These are phyloP conservation scores for Talaromyces islandicus DNA, from an alignment of 2,329 filamentous ascomycete species.

Conservation along the genomic window DNA sequence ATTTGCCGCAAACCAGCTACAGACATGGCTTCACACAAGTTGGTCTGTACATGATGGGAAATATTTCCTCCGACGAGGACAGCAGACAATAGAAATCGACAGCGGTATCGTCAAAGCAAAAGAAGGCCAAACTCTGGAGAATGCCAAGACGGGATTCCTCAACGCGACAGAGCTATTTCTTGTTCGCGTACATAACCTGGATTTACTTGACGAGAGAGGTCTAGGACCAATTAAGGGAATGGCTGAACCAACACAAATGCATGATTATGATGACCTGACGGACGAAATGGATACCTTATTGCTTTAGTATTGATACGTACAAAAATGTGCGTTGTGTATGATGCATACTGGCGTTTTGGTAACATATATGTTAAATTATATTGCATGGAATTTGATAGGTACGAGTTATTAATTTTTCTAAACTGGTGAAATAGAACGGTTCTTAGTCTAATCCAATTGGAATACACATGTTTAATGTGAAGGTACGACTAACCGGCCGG, in stretches of 20 bases:
- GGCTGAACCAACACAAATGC: not conserved
- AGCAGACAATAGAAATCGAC: conserved; percentile 39
- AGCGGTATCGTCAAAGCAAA: conserved; percentile 25
- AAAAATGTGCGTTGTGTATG: not conserved
- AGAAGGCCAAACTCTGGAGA: conserved; percentile 15
- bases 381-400: not conserved
- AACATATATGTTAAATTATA: not conserved
- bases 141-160: conserved; percentile 17
- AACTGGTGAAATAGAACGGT: not conserved
- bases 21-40: conserved; percentile 36
- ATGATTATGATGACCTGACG: not conserved
- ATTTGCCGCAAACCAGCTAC: conserved; percentile 37
- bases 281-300: not conserved
- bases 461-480: not conserved
- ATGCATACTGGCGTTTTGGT: not conserved
- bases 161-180: conserved; percentile 18
- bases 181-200: conserved; percentile 14
- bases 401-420: not conserved
- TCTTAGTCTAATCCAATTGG: not conserved
- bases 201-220: conserved; percentile 10
- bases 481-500: not conserved
- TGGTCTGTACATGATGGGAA: conserved; percentile 42
- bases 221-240: not conserved
- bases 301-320: not conserved
- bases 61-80: conserved; percentile 44